Evolutionary conservation across 2,329 filamentous ascomycete genomes (phyloP).

Genomic region (Penicillium digitatum): DNA sequence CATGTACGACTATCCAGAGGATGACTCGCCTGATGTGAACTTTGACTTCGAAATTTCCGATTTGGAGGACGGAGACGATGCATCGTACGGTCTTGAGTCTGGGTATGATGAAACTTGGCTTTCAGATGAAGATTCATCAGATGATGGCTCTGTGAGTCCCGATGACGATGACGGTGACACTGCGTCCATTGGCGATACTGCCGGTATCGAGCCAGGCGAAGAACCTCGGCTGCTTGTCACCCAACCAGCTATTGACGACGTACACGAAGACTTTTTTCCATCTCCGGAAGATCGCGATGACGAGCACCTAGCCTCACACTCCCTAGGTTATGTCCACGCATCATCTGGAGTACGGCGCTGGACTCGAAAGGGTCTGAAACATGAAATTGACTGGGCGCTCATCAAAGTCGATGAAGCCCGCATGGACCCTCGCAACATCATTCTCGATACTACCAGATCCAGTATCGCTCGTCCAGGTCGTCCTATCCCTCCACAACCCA

Average conservation of each 20-base stretch:
- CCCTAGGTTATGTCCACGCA: slow-evolving; percentile 78
- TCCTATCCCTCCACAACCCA: slow-evolving; percentile 32
- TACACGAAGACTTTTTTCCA: slow-evolving; percentile 77
- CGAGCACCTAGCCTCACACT: slow-evolving; percentile 77
- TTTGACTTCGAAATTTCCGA: slow-evolving; percentile 53
- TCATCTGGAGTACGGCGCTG: slow-evolving; percentile 83
- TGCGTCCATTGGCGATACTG: slow-evolving; percentile 65
- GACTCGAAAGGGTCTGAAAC: slow-evolving; percentile 65
- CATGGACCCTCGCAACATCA: slow-evolving; percentile 66
- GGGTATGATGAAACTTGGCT: slow-evolving; percentile 44
- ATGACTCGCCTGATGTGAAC: slow-evolving; percentile 36
- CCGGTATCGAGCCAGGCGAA: slow-evolving; percentile 69
- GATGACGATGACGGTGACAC: slow-evolving; percentile 54
- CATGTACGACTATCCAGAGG: slow-evolving; percentile 39
- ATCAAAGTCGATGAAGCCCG: slow-evolving; percentile 73
- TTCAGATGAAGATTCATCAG: slow-evolving; percentile 49
- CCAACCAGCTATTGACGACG: slow-evolving; percentile 85
- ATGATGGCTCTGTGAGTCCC: slow-evolving; percentile 51
- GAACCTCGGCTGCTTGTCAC: slow-evolving; percentile 78
- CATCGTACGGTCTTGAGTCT: slow-evolving; percentile 37
- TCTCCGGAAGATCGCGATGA: slow-evolving; percentile 69
- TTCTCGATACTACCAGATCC: slow-evolving; percentile 41
- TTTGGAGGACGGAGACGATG: slow-evolving; percentile 47
- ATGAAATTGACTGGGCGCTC: slow-evolving; percentile 94
- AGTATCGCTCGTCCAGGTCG: slow-evolving; percentile 44